Evolutionary conservation across 108 stramenopile genomes (phyloP).

Genomic region (Pseudonitzschia delicatissima): DNA sequence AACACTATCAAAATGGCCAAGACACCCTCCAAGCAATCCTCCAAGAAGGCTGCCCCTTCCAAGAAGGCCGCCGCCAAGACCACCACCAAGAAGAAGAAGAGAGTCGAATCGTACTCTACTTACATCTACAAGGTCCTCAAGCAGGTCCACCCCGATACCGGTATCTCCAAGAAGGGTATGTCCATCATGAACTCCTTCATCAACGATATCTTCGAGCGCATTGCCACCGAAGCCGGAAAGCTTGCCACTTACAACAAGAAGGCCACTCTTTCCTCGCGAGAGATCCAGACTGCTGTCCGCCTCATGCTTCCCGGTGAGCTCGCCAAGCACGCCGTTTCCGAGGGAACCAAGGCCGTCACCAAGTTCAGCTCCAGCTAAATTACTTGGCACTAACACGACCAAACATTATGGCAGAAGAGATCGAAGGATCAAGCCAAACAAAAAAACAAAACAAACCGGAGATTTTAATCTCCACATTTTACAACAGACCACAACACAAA

Average conservation of each 20-base stretch:
- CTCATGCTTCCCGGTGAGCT: constrained; percentile 91
- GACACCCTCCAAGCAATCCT: constrained; percentile 60
- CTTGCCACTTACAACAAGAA: constrained; percentile 92
- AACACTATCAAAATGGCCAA: constrained; percentile 56
- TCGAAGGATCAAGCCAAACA: background rate
- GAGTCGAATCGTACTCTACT: constrained; percentile 81
- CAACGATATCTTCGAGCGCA: constrained; percentile 92
- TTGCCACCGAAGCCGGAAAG: constrained; percentile 88
- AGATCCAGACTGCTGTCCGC: constrained; percentile 91
- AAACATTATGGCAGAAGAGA: background rate
- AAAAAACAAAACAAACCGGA: constrained; percentile 22
- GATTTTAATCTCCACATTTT: constrained; percentile 20
- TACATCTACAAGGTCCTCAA: constrained; percentile 96
- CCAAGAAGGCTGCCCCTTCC: constrained; percentile 44
- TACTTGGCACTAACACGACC: too few relatives aligned
- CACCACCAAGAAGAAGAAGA: constrained; percentile 81
- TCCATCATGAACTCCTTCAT: constrained; percentile 95
- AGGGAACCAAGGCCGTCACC: constrained; percentile 54
- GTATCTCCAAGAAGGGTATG: constrained; percentile 92
- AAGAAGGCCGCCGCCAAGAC: constrained; percentile 12
- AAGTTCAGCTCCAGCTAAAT: constrained; percentile 12
- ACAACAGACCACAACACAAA: too few relatives aligned
- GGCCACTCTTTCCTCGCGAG: constrained; percentile 86
- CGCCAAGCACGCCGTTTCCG: constrained; percentile 90
- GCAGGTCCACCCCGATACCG: constrained; percentile 82